Percentiles rank a stretch among this genome's conserved stretches.
Conservation (phyloP, 768 basidiomycete species). For the Trametes meyenii region DNA sequence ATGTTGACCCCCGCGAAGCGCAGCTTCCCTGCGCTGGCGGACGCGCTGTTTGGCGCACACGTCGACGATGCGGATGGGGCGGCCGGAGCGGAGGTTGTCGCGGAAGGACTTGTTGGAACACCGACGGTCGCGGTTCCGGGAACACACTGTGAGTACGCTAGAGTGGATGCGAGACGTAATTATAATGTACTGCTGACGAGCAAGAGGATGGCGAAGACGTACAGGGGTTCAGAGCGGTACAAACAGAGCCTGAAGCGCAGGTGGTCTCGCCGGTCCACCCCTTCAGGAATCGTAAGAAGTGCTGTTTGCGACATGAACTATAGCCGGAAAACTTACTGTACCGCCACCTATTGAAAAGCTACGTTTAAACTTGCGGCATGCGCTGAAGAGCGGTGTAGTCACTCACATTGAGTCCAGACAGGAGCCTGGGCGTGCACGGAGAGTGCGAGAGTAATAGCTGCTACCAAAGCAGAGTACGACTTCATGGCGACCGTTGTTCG, state of each 20-base stretch:
- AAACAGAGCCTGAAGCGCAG: slow-evolving; percentile 33
- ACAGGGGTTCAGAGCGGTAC: slow-evolving; percentile 33
- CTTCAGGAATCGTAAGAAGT: slow-evolving; percentile 2
- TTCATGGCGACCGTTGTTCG: slow-evolving; percentile 2
- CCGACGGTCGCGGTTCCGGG: slow-evolving; percentile 29
- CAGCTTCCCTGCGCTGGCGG: slow-evolving; percentile 29
- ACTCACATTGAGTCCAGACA: slow-evolving; percentile 22
- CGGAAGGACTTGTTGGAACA: slow-evolving; percentile 7
- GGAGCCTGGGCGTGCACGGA: slow-evolving; percentile 21
- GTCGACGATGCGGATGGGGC: slow-evolving; percentile 3
- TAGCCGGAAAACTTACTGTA: slow-evolving; percentile 13
- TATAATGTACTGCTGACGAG: not conserved
- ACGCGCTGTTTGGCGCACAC: slow-evolving; percentile 10
- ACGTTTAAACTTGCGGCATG: not conserved
- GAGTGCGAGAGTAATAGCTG: slow-evolving; percentile 15
- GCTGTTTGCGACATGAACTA: not conserved
- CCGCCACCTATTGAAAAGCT: slow-evolving; percentile 12
- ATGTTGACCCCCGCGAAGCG: slow-evolving; percentile 52
- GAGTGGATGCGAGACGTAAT: not conserved
- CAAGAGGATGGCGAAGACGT: not conserved
- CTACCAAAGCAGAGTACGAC: slow-evolving; percentile 7
- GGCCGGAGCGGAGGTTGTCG: slow-evolving; percentile 21
- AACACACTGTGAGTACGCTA: slow-evolving; percentile 38
- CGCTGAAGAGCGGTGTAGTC: not conserved
- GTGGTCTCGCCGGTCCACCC: slow-evolving; percentile 34